Evolutionary conservation across 2,329 filamentous ascomycete species (phyloP).

Genomic region (Diaporthe amygdali): DNA sequence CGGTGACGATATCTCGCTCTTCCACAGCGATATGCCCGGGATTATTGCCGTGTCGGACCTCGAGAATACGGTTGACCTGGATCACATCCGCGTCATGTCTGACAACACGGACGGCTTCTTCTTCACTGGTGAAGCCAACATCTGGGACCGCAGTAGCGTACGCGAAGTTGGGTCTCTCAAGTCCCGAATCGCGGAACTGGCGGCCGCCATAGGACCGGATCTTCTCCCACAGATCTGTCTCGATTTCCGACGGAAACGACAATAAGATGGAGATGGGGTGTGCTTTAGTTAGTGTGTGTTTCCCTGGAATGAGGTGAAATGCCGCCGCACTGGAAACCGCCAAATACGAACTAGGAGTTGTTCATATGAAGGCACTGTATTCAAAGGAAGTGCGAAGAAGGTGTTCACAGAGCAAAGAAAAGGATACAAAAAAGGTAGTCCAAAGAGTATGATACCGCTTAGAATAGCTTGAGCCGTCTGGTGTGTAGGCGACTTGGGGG

Average conservation of each 20-base stretch:
- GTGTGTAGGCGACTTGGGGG: not conserved
- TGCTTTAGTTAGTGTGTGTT: not conserved
- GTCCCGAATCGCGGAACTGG: conserved; percentile 68
- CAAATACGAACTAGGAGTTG: too few species aligned
- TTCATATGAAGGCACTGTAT: too few species aligned
- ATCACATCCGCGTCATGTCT: conserved; percentile 61
- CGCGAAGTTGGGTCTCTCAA: conserved; percentile 59
- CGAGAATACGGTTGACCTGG: conserved; percentile 56
- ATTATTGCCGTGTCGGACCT: conserved; percentile 62
- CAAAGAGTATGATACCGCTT: not conserved
- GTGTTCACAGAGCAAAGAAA: not conserved
- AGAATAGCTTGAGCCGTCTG: not conserved
- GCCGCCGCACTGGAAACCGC: not conserved
- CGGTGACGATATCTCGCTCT: conserved; percentile 47
- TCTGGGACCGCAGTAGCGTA: conserved; percentile 63
- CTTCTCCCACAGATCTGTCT: conserved; percentile 62
- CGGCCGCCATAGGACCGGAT: conserved; percentile 68
- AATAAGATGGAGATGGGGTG: conserved; percentile 2
- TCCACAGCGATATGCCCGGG: conserved; percentile 70
- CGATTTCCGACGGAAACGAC: conserved; percentile 48
- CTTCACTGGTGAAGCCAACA: conserved; percentile 56
- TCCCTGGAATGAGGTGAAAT: not conserved
- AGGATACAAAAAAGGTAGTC: not conserved
- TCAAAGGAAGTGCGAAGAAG: not conserved
- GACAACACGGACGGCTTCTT: conserved; percentile 43